Evolutionary conservation across 345 rosid genomes (phyloP), one percentile per base, ranked within the genome.

Genomic region (Populus euphratica): DNA sequence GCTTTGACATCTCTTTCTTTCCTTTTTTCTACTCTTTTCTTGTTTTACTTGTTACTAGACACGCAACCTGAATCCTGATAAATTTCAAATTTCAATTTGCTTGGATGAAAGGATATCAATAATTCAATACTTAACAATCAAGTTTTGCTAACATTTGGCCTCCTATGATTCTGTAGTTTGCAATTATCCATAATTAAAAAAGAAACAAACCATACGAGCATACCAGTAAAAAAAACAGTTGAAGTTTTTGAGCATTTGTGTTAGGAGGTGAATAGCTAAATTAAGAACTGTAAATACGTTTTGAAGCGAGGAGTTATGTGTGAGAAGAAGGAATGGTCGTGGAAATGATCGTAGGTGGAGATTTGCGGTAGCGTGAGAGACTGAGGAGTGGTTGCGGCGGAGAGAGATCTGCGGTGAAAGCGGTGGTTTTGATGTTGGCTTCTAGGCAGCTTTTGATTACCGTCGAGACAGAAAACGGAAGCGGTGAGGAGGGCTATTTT

Each of bases 1-100:
- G 82, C 91, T 87, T 91, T 44, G 98, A 91, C 98, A 93, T 94
- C 17, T 77, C 74, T 68, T 73, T 68, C 35, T 73, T 64, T 29
- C 25, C 25, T 17, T 68, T 31, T 36, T 20, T 9, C 23, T 35
- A 38, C 20, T 21, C 31, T 63, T 63, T 27, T 27, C 17, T n/a
- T 63, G 11, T 63, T 43, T 39, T 43, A 43, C 49, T 43, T 43
- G 49, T 56, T n/a, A n/a, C 27, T 10, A 9, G 62, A 56, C 21
- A n/a, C 27, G 27, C 13, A 8, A 12, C 62, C 63, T 56, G 63
- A n/a, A 56, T 11, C 63, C 23, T 56, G 63, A 9, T 56, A 56
- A 21, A n/a, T 23, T 56, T 56, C 25, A 56, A 56, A 56, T 56
- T 13, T 44, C 29, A 56, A 56, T 11, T 13, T 44, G 5, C 10